Evolutionary conservation across 805 yeast species (phyloP), one percentile per base, ranked within the genome.

Genomic region (Saccharomycopsis sp.): DNA sequence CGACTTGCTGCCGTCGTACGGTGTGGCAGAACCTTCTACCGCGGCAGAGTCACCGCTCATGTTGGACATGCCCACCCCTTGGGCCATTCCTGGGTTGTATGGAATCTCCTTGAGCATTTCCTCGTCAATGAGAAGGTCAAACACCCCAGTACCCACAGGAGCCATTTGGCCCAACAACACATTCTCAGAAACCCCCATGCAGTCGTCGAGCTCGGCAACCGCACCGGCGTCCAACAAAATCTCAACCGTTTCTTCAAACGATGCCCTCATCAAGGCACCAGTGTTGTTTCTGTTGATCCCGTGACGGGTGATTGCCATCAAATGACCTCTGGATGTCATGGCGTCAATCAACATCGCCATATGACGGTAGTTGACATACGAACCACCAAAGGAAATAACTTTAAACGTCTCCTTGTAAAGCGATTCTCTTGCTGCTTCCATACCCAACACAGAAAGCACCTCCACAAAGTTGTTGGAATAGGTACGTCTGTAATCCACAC

Each of bases 361-460:
- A 57, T 92, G 99, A 66, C 99, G 80, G 66, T 92, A 92, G 64
- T 92, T 92, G 48, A 92, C 99, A 56, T 92, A 92, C 29, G 98
- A 88, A 83, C 98, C 99, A 73, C 92, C 99, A 56, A 94, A 92
- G 3, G 97, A 96, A 73, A 92, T 87, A 53, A 92, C 99, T 57
- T 92, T 92, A 64, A 84, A 77, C 55, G 92, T 87, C 67, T 92
- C 98, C 60, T 79, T 83, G 71, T 80, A 92, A 53, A 92, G 68
- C 1, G 97, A 95, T 40, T 88, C 75, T 62, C 98, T 80, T 18
- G 97, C 94, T 32, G 99, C 99, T 62, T 92, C 99, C 58, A 92
- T 92, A 71, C 99, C 99, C 53, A 92, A 68, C 10, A 92, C 98
- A 41, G 87, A 83, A 61, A 89, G 73, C 50, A 92, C 77, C 63